Conservation (phyloP, 2,329 filamentous ascomycete genomes). For the Erysiphe pulchra region DNA sequence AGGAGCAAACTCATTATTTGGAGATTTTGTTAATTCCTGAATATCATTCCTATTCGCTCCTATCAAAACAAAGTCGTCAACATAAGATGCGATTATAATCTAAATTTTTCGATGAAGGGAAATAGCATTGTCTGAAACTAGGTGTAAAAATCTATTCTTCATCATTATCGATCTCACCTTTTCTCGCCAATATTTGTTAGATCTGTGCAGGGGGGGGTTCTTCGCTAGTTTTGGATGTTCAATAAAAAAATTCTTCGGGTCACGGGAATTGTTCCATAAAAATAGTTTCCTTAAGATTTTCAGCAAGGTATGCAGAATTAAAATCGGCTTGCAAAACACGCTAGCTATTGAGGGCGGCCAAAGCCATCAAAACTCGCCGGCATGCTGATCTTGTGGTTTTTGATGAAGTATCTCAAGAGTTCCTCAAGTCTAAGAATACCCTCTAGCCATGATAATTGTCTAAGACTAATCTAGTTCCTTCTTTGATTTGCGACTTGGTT, state of each 20-base stretch:
- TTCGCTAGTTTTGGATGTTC: neutral
- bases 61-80: neutral
- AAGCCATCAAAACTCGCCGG: too few species aligned
- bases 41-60: neutral
- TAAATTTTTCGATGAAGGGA: neutral
- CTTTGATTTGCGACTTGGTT: too few species aligned
- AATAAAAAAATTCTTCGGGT: neutral
- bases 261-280: too few species aligned
- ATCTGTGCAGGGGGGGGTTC: neutral
- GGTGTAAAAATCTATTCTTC: neutral
- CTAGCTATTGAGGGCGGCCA: too few species aligned
- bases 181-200: neutral
- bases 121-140: neutral
- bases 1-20: neutral
- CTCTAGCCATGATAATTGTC: neutral
- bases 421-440: neutral
- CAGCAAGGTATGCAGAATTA: too few species aligned
- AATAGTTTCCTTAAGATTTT: too few species aligned
- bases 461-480: neutral
- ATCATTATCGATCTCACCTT: neutral
- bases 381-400: too few species aligned
- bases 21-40: neutral
- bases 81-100: neutral
- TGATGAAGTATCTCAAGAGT: neutral
- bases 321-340: too few species aligned